Conservation (phyloP, 2,329 filamentous ascomycete species). For the Albophoma yamanashiensis region DNA sequence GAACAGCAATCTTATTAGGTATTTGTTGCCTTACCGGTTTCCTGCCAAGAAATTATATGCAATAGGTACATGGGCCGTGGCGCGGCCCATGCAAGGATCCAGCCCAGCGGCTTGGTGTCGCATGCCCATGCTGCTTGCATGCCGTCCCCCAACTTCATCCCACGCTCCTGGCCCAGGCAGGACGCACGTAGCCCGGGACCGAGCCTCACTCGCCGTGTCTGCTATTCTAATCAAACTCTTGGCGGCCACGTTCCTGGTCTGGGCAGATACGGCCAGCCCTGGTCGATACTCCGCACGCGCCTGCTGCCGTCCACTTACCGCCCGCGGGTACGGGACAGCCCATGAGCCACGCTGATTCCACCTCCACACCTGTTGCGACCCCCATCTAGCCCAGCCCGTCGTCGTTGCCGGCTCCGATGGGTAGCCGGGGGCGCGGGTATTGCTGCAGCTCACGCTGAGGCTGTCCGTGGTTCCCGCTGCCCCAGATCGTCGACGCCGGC, state of each 20-base stretch:
- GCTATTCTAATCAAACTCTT: background rate
- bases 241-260: background rate
- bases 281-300: background rate
- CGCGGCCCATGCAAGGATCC: constrained; percentile 1
- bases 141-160: background rate
- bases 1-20: background rate
- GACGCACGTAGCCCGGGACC: background rate
- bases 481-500: background rate
- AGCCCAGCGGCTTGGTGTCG: constrained; percentile 3
- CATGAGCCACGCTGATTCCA: background rate
- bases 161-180: background rate
- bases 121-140: background rate
- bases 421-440: background rate
- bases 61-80: background rate
- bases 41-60: background rate
- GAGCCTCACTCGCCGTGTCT: background rate
- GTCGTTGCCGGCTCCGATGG: background rate
- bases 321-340: background rate
- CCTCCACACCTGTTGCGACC: background rate
- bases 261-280: background rate
- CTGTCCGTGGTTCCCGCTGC: background rate
- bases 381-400: background rate
- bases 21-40: background rate
- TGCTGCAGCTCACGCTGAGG: background rate
- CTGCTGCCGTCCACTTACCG: background rate